These are phyloP conservation scores for Brassica napus DNA, from an alignment of 345 rosid species.

Conservation along the genomic window Da-Ae NC_063444.1:49753501-49754000, in stretches of 20 bases:
- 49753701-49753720: constrained; percentile 11
- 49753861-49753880: neutral
- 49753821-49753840: constrained; percentile 88
- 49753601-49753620: constrained; percentile 99
- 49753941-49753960: constrained; percentile 92
- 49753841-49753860: constrained; percentile 22
- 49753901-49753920: constrained; percentile 66
- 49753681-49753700: constrained; percentile 16
- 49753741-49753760: constrained; percentile 80
- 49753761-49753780: constrained; percentile 96
- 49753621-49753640: constrained; percentile 96
- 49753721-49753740: constrained; percentile 65
- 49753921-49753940: constrained; percentile 87
- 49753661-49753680: constrained; percentile 71
- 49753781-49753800: constrained; percentile 83
- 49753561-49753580: neutral
- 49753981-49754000: constrained; percentile 97
- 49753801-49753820: constrained; percentile 93
- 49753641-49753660: constrained; percentile 96
- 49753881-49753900: neutral
- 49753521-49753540: neutral
- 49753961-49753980: constrained; percentile 96
- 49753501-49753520: constrained; percentile 54
- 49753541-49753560: neutral
- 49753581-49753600: constrained; percentile 72